Conservation (phyloP, 2,329 filamentous ascomycete genomes). For the Diaporthe sp. region DNA sequence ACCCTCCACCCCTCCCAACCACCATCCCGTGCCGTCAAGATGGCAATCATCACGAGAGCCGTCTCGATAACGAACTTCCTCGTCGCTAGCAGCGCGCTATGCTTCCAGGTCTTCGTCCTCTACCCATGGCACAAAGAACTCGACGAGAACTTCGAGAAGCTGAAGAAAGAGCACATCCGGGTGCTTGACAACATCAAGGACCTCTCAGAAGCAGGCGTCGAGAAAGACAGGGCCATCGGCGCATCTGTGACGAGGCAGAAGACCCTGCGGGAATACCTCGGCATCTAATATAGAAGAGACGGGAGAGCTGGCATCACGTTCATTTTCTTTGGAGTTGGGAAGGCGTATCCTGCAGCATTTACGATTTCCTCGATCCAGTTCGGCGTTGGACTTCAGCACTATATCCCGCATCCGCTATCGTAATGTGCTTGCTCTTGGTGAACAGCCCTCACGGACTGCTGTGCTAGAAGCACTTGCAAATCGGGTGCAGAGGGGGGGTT, state of each 20-base stretch:
- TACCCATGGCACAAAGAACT: conserved; percentile 80
- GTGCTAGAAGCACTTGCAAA: conserved; percentile 3
- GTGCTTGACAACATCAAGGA: conserved; percentile 50
- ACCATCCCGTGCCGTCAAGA: neutral
- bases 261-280: conserved; percentile 22
- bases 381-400: conserved; percentile 18
- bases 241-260: conserved; percentile 20
- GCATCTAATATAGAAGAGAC: neutral
- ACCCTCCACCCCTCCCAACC: neutral
- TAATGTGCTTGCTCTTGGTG: neutral
- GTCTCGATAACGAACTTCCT: conserved; percentile 76
- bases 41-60: conserved; percentile 53
- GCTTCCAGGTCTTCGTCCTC: conserved; percentile 77
- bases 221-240: conserved; percentile 26
- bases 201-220: conserved; percentile 12
- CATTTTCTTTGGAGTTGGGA: conserved; percentile 19
- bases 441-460: neutral
- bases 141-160: conserved; percentile 70
- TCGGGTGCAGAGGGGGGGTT: neutral
- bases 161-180: conserved; percentile 69
- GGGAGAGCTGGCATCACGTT: neutral
- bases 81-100: conserved; percentile 74
- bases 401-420: neutral
- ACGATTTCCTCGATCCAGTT: neutral
- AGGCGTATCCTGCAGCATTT: conserved; percentile 23